Conservation (phyloP, 805 yeast species). For the Ogataea philodendri region DNA sequence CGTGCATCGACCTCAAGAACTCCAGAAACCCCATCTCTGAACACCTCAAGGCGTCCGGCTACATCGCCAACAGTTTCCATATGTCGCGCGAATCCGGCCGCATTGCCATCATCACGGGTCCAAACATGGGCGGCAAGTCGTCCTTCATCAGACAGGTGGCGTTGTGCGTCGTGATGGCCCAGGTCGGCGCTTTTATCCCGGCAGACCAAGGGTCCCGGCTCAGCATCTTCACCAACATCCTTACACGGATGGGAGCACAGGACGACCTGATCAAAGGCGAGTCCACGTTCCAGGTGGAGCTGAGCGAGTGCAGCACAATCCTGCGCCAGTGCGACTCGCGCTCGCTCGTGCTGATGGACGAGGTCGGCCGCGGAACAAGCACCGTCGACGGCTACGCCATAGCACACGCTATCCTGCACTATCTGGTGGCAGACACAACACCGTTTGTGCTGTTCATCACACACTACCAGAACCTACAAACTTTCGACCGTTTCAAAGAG, state of each 20-base stretch:
- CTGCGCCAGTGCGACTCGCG: constrained; percentile 46
- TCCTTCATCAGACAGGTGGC: constrained; percentile 76
- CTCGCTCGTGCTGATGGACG: constrained; percentile 68
- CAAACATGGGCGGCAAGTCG: constrained; percentile 88
- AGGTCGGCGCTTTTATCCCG: constrained; percentile 75
- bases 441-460: constrained; percentile 78
- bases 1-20: constrained; percentile 47
- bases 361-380: constrained; percentile 69
- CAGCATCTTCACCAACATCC: constrained; percentile 59
- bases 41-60: constrained; percentile 27
- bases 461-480: constrained; percentile 70
- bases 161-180: constrained; percentile 66
- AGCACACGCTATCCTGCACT: constrained; percentile 68
- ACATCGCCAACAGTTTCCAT: constrained; percentile 64
- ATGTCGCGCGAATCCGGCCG: constrained; percentile 49
- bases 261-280: constrained; percentile 74
- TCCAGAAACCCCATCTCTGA: constrained; percentile 46
- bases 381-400: constrained; percentile 80
- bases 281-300: constrained; percentile 81
- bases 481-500: constrained; percentile 40
- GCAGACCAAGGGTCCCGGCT: constrained; percentile 51
- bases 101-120: constrained; percentile 72
- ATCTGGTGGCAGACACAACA: constrained; percentile 43
- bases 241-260: constrained; percentile 73
- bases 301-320: constrained; percentile 63